Percentiles rank a stretch among this genome's conserved stretches.
phyloP scores from a whole-genome alignment of 1,284 basidiomycete genomes.

The Cystobasidium slooffiae region DNA sequence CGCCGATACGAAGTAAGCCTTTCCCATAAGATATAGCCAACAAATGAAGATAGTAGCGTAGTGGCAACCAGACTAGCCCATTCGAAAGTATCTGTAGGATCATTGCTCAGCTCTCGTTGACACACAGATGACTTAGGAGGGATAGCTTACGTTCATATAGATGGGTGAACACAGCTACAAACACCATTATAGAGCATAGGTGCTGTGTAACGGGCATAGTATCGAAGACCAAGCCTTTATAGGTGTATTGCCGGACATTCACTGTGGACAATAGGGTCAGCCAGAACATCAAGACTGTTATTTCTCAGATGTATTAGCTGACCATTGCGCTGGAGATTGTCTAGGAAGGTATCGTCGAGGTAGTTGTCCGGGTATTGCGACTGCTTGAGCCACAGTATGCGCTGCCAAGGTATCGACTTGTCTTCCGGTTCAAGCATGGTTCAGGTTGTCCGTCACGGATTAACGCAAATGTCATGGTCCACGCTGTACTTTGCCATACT shows the following conservation, averaged over 20 bases:
- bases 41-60: constrained; percentile 52
- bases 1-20: background rate
- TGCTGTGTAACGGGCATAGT: constrained; percentile 84
- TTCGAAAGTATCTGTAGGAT: constrained; percentile 6
- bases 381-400: constrained; percentile 47
- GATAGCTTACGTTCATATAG: constrained; percentile 66
- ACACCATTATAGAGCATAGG: constrained; percentile 75
- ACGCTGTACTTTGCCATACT: too few species aligned
- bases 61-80: constrained; percentile 30
- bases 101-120: background rate
- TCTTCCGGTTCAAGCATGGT: constrained; percentile 39
- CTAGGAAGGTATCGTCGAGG: constrained; percentile 50
- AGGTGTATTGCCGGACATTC: constrained; percentile 74
- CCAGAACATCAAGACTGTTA: too few species aligned
- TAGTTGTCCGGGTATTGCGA: constrained; percentile 52
- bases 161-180: constrained; percentile 76
- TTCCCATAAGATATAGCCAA: constrained; percentile 59
- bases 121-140: background rate
- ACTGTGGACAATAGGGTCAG: constrained; percentile 60
- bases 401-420: constrained; percentile 42
- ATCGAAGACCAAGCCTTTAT: constrained; percentile 71
- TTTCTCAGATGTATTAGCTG: constrained; percentile 6
- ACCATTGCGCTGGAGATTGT: constrained; percentile 53
- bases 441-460: too few species aligned
- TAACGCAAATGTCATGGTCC: too few species aligned